Percentiles rank a stretch among this genome's conserved stretches.
Evolutionary conservation across 2,329 filamentous ascomycete genomes (phyloP).

Genomic region (Cadophora luteo-olivacea): DNA sequence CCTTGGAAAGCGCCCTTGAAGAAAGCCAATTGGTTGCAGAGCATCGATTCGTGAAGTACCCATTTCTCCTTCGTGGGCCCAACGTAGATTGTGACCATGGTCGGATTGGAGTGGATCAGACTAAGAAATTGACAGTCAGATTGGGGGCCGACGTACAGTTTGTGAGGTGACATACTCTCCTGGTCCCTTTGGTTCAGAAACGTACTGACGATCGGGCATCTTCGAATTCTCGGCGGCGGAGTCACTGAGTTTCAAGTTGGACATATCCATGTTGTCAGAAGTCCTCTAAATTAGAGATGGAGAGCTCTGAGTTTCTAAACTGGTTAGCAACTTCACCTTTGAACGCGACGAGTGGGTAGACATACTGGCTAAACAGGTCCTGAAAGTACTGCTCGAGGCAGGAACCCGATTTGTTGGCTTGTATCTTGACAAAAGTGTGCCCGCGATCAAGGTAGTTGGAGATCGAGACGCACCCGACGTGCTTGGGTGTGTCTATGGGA

Average conservation of each 20-base stretch:
- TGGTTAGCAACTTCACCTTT: not conserved
- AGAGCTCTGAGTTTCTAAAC: not conserved
- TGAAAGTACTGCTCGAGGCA: not conserved
- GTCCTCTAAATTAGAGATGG: not conserved
- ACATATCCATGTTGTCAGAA: not conserved
- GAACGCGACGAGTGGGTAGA: not conserved
- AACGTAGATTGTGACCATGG: slow-evolving; percentile 23
- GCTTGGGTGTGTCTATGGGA: not conserved
- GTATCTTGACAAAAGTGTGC: not conserved
- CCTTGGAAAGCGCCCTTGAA: slow-evolving; percentile 26
- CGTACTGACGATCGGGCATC: not conserved
- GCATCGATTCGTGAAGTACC: slow-evolving; percentile 22
- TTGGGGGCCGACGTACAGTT: too few relatives aligned
- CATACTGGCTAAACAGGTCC: not conserved
- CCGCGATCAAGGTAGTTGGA: too few relatives aligned
- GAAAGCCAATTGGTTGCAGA: slow-evolving; percentile 23
- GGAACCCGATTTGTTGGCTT: not conserved
- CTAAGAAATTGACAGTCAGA: not conserved
- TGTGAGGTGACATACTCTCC: not conserved
- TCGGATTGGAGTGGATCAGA: not conserved
- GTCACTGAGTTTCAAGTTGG: not conserved
- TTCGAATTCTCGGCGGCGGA: not conserved
- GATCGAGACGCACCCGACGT: not conserved
- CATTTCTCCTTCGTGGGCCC: slow-evolving; percentile 11
- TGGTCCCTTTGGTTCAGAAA: not conserved